Evolutionary conservation across 176 grass and related monocot species (phyloP), one percentile per base, ranked within the genome.

Genomic region (Hordeum vulgare): DNA sequence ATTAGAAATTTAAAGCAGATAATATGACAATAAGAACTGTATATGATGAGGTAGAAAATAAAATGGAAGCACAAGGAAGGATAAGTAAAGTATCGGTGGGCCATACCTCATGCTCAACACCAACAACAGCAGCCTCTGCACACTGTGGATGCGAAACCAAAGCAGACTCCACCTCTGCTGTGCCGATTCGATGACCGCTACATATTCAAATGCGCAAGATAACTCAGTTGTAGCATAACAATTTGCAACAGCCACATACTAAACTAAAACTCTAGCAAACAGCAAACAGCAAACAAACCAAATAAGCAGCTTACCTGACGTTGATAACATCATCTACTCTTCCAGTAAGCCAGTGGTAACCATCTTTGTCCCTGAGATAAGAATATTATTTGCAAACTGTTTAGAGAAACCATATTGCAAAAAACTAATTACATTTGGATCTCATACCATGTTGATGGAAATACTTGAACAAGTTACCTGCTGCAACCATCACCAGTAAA

Each of bases 261-360:
- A 21, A 85, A 76, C 44, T 58, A 3, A 85, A 82, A 1, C 8
- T 45, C 42, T 81, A 87, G 44, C 21, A 60, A 31, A 36, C 6
- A 33, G 44, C 21, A 60, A 31, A 36, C 6, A 33, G 27, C 34
- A 71, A 28, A 36, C 2, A 3, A 34, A 66, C 63, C 3, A 44
- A 66, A 64, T 8, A 75, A 63, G 78, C 60, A 82, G 70, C 62
- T 83, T 84, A 95, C 93, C 93, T 95, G 33, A 95, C 88, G 10
- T 95, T 95, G 85, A 95, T 95, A 26, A 95, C 90, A 86, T 95
- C 93, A 86, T 95, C 93, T 81, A 95, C 93, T 92, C 93, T 95
- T 80, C 93, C 93, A 44, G 93, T 95, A 49, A 95, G 90, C 93
- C 93, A 95, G 79, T 90, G 74, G 79, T 95, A 95, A 75, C 93